phyloP scores from a whole-genome alignment of 2,329 filamentous ascomycete genomes.

The Aspergillus thermomutatus region DNA sequence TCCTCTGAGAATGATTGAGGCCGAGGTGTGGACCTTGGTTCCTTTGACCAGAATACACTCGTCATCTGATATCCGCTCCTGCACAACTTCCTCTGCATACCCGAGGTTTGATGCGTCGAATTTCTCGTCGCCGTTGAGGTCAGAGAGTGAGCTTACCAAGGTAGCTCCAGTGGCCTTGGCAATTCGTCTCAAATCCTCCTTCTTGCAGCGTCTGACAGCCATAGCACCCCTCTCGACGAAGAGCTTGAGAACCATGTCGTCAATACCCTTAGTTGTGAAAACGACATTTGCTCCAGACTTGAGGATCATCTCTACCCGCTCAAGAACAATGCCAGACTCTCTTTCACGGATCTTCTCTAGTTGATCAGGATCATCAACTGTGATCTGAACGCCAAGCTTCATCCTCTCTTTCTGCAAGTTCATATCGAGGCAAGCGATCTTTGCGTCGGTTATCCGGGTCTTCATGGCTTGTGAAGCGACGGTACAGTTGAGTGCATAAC shows the following conservation, averaged over 20 bases:
- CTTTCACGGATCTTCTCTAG: conserved; percentile 94
- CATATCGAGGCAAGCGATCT: conserved; percentile 96
- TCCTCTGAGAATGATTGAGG: conserved; percentile 92
- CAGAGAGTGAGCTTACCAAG: conserved; percentile 86
- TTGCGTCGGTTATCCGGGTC: conserved; percentile 85
- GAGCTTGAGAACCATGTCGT: conserved; percentile 89
- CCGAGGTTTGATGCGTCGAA: conserved; percentile 90
- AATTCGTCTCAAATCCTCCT: conserved; percentile 94
- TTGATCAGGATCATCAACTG: conserved; percentile 94
- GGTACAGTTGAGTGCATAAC: conserved; percentile 97
- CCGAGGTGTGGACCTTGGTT: conserved; percentile 88
- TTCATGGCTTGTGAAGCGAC: conserved; percentile 98
- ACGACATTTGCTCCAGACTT: conserved; percentile 96
- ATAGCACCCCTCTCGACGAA: conserved; percentile 95
- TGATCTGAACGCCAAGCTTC: conserved; percentile 98
- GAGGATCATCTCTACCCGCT: conserved; percentile 94
- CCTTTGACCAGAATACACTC: conserved; percentile 97
- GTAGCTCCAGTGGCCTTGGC: conserved; percentile 94
- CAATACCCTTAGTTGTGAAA: conserved; percentile 96
- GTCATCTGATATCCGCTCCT: conserved; percentile 97
- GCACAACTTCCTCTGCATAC: conserved; percentile 90
- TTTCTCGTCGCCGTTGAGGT: conserved; percentile 94
- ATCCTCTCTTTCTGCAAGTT: conserved; percentile 98
- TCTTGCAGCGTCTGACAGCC: conserved; percentile 95
- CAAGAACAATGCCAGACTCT: conserved; percentile 88